Base-by-base conservation (phyloP, 495 filamentous ascomycete genomes). In the Clavariopsis aquatica region DNA sequence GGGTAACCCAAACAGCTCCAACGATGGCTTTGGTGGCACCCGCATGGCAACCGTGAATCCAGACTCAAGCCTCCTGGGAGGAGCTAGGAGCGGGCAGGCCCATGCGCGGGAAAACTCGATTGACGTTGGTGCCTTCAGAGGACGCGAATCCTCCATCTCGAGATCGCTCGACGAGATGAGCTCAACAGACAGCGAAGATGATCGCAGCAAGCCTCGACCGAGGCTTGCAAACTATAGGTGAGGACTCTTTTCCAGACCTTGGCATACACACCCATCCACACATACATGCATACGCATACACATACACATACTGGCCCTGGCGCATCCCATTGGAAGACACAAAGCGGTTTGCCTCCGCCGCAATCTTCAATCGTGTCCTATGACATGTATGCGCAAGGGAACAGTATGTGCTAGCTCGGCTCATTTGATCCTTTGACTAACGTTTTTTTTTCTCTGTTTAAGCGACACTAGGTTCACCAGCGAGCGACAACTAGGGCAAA, bases 401-500 rank as follows among this genome's bases (percentile, higher is more conserved):
- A 17, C n/a, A 43, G 38, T 17, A 43, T 43, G 38, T n/a, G 38
- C 38, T 10, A 17, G 8, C 15, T 43, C 13, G 12, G 6, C 13
- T n/a, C 3, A n/a, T 43, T 17, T 17, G 13, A 43, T 43, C 51
- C 5, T 2, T 22, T 46, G n/a, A 51, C 65, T 64, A 23, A 69
- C 65, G n/a, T n/a, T n/a, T n/a, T n/a, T n/a, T n/a, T n/a, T n/a
- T n/a, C 31, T 52, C 24, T 17, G 56, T 72, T 80, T 60, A 76
- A 78, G 57, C 82, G 22, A 26, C 28, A 74, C 27, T 77, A 88
- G 79, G 77, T 79, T 86, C 61, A 83, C 82, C 56, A 83, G 84
- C 52, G 85, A 87, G 71, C 78, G 75, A 46, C 80, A 85, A 49
- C 77, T 86, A 43, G 85, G 83, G 51, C 78, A 82, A 63, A 73